Base-by-base conservation (phyloP, 164 flowering plant species). In the Buxus sempervirens region DNA sequence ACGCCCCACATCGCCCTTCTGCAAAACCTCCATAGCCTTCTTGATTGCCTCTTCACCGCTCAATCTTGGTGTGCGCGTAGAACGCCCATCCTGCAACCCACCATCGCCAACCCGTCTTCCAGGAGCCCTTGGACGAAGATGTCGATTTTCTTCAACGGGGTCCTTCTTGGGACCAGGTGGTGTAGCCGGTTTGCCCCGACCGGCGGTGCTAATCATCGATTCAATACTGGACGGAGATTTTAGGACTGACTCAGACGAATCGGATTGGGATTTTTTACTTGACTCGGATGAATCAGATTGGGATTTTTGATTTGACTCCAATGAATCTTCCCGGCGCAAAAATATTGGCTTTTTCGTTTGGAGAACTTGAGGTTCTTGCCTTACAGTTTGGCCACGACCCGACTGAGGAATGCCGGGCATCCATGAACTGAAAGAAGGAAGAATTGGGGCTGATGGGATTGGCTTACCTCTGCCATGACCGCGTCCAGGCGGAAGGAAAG, bases 391-490 rank as follows among this genome's bases (percentile, higher is more conserved):
- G 49, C 87, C 87, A 0, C 85, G 83, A 25, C 86, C 87, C 15
- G 73, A 55, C 4, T 73, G 25, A n/a, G 78, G 62, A 27, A 36
- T 4, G 62, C 23, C 4, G 74, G 84, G 58, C 5, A 67, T 57
- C 74, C 76, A 82, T 9, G 84, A 67, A 27, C 85, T 64, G 68
- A 81, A 72, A 5, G 85, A 36, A 48, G 84, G 77, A 23, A 67
- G 54, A 42, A 63, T 32, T 45, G 89, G 81, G 25, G 72, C 4
- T 1, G 83, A 27, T 36, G 78, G 71, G 36, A 72, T 15, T 0
- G 85, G 77, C 27, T 72, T 81, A 41, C 90, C 88, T 27, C 82
- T 81, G 54, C 92, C 88, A 36, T 76, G 84, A 12, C 90, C 90
- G 16, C 64, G 28, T 18, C 82, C 84, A 1, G 62, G 25, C 2